Evolutionary conservation across 768 basidiomycete genomes (phyloP).

Genomic region (Coprinellus micaceus): DNA sequence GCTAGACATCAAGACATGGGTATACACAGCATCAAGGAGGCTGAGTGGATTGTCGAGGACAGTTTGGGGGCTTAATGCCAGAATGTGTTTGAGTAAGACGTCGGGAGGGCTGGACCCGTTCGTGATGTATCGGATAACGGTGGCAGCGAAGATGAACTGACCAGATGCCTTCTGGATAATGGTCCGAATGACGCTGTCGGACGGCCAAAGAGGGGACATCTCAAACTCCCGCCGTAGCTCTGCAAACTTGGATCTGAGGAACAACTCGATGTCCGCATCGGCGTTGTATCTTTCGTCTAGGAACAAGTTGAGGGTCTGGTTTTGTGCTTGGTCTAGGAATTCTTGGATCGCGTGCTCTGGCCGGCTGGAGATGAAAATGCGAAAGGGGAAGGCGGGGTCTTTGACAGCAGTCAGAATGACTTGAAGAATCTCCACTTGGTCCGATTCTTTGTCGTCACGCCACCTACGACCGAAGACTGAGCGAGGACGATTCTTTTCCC

Average conservation of each 20-base stretch:
- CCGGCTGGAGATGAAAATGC: constrained; percentile 8
- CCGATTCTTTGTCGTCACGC: background rate
- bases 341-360: constrained; percentile 3
- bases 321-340: background rate
- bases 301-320: background rate
- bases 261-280: background rate
- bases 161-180: constrained; percentile 8
- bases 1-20: background rate
- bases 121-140: constrained; percentile 10
- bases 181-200: background rate
- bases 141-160: constrained; percentile 16
- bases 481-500: background rate
- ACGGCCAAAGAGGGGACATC: constrained; percentile 4
- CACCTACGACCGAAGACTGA: background rate
- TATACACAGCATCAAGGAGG: constrained; percentile 2
- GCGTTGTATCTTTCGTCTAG: constrained; percentile 8
- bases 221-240: background rate
- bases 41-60: background rate
- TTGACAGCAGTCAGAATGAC: background rate
- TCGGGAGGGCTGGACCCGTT: constrained; percentile 4
- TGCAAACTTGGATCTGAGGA: background rate
- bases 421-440: constrained; percentile 3
- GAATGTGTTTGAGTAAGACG: constrained; percentile 5
- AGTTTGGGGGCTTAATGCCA: background rate
- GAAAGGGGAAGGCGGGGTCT: background rate